A percentile compares a stretch with the other conserved stretches of the same genome.
phyloP scores from a whole-genome alignment of 1,284 basidiomycete species.

The Athelia psychrophila region DNA sequence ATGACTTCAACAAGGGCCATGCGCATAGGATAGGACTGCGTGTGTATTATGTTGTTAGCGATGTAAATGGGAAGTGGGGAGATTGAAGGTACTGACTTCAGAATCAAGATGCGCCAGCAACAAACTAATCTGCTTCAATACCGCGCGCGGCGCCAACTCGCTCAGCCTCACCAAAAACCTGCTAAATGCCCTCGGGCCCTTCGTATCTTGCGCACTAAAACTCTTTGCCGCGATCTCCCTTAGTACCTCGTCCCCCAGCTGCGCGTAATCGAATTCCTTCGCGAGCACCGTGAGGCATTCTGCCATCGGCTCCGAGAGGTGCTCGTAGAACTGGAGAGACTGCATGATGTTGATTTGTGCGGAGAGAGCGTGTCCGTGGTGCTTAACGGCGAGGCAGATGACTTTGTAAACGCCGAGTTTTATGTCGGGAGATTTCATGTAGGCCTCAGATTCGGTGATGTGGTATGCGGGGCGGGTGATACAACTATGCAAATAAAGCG shows the following conservation, averaged over 20 bases:
- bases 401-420: constrained; percentile 81
- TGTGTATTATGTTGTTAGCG: constrained; percentile 1
- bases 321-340: constrained; percentile 91
- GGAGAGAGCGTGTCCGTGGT: constrained; percentile 81
- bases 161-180: constrained; percentile 83
- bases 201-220: constrained; percentile 83
- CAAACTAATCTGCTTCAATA: constrained; percentile 89
- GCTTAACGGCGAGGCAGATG: constrained; percentile 90
- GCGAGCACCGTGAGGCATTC: constrained; percentile 82
- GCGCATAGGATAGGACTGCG: constrained; percentile 91
- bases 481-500: constrained; percentile 49
- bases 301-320: constrained; percentile 92
- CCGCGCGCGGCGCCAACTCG: constrained; percentile 81
- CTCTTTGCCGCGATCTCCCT: constrained; percentile 79
- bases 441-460: constrained; percentile 82
- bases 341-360: constrained; percentile 93
- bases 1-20: constrained; percentile 90
- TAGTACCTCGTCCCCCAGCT: constrained; percentile 89
- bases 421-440: constrained; percentile 82
- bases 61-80: constrained; percentile 5
- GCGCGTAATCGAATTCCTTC: constrained; percentile 86
- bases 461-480: constrained; percentile 86
- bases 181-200: constrained; percentile 85
- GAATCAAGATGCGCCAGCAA: constrained; percentile 88
- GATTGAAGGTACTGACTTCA: constrained; percentile 56